Conservation (phyloP, 2,329 filamentous ascomycete genomes). For the Epichloe typhina region DNA sequence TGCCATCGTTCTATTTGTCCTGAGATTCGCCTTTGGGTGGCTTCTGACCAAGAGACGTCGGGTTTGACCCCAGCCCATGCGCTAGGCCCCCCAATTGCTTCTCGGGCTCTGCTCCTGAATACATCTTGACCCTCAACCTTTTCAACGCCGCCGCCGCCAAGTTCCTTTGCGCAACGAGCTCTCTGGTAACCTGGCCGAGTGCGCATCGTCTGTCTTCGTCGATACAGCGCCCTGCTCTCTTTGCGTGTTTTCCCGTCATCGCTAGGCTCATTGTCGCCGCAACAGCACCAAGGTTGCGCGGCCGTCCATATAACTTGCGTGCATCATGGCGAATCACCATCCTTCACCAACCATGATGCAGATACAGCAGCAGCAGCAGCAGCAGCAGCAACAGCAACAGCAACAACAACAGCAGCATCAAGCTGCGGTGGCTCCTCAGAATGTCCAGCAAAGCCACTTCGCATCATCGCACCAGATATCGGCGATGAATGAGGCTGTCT, state of each 20-base stretch:
- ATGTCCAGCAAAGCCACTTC: constrained; percentile 43
- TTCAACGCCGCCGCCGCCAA: background rate
- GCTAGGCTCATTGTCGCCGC: background rate
- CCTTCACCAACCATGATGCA: constrained; percentile 70
- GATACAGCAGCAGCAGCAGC: constrained; percentile 27
- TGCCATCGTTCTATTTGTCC: constrained; percentile 2
- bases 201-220: background rate
- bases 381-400: constrained; percentile 33
- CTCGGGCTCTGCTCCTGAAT: constrained; percentile 1
- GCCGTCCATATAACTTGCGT: constrained; percentile 1
- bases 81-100: background rate
- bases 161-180: background rate
- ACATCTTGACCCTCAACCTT: background rate
- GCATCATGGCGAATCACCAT: constrained; percentile 62
- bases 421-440: constrained; percentile 43
- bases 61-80: constrained; percentile 5
- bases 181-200: background rate
- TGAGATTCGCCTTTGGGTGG: background rate
- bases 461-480: constrained; percentile 62
- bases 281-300: background rate
- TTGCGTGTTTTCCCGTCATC: background rate
- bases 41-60: constrained; percentile 3
- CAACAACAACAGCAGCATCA: constrained; percentile 44
- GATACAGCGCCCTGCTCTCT: background rate
- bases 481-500: constrained; percentile 72